Evolutionary conservation across 768 basidiomycete genomes (phyloP), one percentile per base, ranked within the genome.

Genomic region (Serpula lacrymans): DNA sequence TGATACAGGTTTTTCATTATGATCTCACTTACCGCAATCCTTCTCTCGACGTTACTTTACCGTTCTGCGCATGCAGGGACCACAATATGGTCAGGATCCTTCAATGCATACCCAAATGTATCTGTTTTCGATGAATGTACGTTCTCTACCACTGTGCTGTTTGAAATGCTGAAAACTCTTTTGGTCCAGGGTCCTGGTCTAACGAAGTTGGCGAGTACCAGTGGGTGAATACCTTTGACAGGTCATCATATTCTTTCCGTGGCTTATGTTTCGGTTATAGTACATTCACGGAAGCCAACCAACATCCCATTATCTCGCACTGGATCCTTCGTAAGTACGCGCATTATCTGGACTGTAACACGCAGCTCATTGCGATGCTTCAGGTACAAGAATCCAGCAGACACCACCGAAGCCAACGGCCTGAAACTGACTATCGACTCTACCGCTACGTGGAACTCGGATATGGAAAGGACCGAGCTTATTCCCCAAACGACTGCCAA

Each of bases 301-400:
- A 10, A 78, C 78, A 2, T 74, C 75, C 18, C 54, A 66, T 31
- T 82, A 80, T 58, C 65, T 82, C 35, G 71, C 67, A 9, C 58
- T 79, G 31, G 64, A 62, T 26, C 57, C 77, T 1, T 51, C 61
- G 14, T 33, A 33, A 33, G 31, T 33, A n/a, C n/a, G n/a, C n/a
- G n/a, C n/a, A n/a, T n/a, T n/a, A 14, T 14, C 7, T 6, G 7
- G 6, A 14, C 14, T 33, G 31, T 6, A 14, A 18, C 14, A 33
- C 14, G 8, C 31, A 33, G 14, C n/a, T 28, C 27, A 9, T n/a
- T 28, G 9, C 9, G 27, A 28, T 28, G n/a, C 20, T 6, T 33
- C n/a, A 33, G 31, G 31, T 80, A 70, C 68, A 78, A 80, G 59
- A 81, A 81, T 56, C 79, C 80, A 1, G 78, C 77, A 9, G 62